These are phyloP conservation scores for Solanum pimpinellifolium DNA, from an alignment of 257 asterid genomes.

Conservation along the genomic window DNA sequence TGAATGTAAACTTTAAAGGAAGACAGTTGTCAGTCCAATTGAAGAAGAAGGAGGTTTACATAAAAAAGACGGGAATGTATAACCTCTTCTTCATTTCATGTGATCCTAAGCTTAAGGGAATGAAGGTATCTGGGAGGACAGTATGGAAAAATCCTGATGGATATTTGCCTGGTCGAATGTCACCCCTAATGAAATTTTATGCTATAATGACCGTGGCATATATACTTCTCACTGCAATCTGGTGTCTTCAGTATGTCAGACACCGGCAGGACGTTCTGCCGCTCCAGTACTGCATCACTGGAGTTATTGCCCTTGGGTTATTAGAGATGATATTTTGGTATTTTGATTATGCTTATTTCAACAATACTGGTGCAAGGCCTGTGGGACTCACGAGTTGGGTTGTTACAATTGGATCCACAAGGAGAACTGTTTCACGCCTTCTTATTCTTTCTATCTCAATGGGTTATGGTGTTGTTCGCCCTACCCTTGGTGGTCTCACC, in stretches of 20 bases:
- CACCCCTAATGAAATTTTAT: slow-evolving; percentile 85
- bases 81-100: slow-evolving; percentile 91
- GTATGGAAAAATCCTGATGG: slow-evolving; percentile 94
- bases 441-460: slow-evolving; percentile 88
- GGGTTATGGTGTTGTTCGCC: slow-evolving; percentile 98
- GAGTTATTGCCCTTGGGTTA: slow-evolving; percentile 84
- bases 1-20: slow-evolving; percentile 59
- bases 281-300: slow-evolving; percentile 86
- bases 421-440: slow-evolving; percentile 71
- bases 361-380: slow-evolving; percentile 80
- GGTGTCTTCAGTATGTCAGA: slow-evolving; percentile 83
- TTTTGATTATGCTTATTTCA: slow-evolving; percentile 78
- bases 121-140: slow-evolving; percentile 76
- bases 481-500: slow-evolving; percentile 96
- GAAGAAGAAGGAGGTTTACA: slow-evolving; percentile 59
- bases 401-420: slow-evolving; percentile 72
- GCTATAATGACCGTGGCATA: slow-evolving; percentile 63
- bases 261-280: slow-evolving; percentile 77
- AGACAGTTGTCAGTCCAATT: slow-evolving; percentile 44
- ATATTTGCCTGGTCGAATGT: slow-evolving; percentile 95
- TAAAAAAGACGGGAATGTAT: slow-evolving; percentile 84
- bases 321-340: slow-evolving; percentile 93
- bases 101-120: slow-evolving; percentile 77
- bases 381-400: slow-evolving; percentile 88
- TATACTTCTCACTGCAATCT: slow-evolving; percentile 52